phyloP scores from a whole-genome alignment of 163 green algal genomes.

The Volvox carteri region DNA sequence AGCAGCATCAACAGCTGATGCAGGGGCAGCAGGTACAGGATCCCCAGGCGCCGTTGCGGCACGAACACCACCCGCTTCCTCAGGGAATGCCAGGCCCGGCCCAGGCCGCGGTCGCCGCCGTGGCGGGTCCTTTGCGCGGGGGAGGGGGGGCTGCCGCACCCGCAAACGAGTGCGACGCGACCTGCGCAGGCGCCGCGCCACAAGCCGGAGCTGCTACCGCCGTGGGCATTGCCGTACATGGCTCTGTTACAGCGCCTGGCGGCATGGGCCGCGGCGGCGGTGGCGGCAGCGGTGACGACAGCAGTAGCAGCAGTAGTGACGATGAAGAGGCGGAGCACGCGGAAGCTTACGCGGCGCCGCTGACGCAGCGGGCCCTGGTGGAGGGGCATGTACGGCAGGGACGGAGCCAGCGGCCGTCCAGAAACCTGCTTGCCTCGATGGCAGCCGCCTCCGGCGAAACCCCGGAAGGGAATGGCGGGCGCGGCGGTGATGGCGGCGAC shows the following conservation, averaged over 20 bases:
- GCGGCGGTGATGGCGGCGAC: too few relatives aligned
- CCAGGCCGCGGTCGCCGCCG: too few relatives aligned
- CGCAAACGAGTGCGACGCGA: too few relatives aligned
- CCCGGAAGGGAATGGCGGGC: not conserved
- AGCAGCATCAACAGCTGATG: not conserved
- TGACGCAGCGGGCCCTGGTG: slow-evolving; percentile 46
- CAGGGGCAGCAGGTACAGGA: slow-evolving; percentile 24
- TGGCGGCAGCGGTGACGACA: not conserved
- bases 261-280: not conserved
- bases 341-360: slow-evolving; percentile 22
- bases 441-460: not conserved
- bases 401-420: slow-evolving; percentile 23
- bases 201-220: not conserved
- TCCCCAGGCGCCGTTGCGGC: slow-evolving; percentile 11
- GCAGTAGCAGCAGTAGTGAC: slow-evolving; percentile 9
- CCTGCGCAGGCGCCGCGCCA: too few relatives aligned
- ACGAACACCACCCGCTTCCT: too few relatives aligned
- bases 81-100: too few relatives aligned
- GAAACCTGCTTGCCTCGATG: slow-evolving; percentile 11
- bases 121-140: too few relatives aligned
- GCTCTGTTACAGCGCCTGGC: too few relatives aligned
- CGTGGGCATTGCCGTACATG: too few relatives aligned
- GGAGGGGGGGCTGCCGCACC: too few relatives aligned
- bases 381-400: not conserved
- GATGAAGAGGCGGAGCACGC: slow-evolving; percentile 44